These are phyloP conservation scores for Austroboletus niveus DNA, from an alignment of 1,284 basidiomycete genomes.

Conservation along the genomic window DNA sequence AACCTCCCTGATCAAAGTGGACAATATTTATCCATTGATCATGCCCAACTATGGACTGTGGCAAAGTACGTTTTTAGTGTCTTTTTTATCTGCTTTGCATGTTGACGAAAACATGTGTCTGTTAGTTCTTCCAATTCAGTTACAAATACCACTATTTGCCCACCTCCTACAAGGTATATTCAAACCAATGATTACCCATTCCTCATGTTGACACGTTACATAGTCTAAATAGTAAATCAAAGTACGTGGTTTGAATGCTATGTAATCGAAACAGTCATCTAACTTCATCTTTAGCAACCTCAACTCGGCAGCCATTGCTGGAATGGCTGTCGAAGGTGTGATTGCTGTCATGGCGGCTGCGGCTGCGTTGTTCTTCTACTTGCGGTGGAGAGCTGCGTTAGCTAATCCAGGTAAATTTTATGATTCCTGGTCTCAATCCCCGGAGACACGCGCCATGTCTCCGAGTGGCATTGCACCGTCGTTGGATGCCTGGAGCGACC, in stretches of 20 bases:
- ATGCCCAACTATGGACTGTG: slow-evolving; percentile 20
- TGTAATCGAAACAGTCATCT: background rate
- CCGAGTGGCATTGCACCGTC: slow-evolving; percentile 8
- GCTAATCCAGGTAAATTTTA: background rate
- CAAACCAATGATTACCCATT: background rate
- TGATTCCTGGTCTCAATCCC: slow-evolving; percentile 3
- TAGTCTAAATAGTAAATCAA: background rate
- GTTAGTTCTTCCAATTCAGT: background rate
- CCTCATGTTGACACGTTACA: background rate
- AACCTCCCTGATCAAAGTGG: slow-evolving; percentile 22
- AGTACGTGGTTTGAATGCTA: slow-evolving; percentile 10
- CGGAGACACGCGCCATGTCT: slow-evolving; percentile 2
- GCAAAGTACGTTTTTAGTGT: slow-evolving; percentile 9
- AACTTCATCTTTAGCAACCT: slow-evolving; percentile 13
- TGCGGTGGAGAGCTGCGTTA: slow-evolving; percentile 20
- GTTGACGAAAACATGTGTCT: background rate
- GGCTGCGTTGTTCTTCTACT: slow-evolving; percentile 21
- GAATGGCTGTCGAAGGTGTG: slow-evolving; percentile 16
- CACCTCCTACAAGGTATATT: slow-evolving; percentile 12
- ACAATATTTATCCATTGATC: slow-evolving; percentile 23
- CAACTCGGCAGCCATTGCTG: slow-evolving; percentile 25
- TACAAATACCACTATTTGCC: background rate
- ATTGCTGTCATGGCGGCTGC: slow-evolving; percentile 17
- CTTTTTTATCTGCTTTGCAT: background rate
- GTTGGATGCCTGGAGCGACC: slow-evolving; percentile 4